Conservation (phyloP, 176 grass and related monocot species). For the Leersia perrieri region DNA sequence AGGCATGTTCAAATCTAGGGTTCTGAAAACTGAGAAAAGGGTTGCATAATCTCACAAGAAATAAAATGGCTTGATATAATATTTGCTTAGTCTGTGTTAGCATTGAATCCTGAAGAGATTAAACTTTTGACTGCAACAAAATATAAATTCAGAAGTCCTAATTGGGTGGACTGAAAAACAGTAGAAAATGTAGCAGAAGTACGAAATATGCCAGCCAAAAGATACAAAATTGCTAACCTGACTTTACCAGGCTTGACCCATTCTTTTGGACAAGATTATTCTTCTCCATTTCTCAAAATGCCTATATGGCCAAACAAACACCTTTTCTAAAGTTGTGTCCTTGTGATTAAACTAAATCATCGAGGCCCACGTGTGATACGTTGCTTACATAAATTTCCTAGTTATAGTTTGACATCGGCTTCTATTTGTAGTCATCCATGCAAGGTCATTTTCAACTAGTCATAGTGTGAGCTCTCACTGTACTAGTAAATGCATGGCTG, state of each 20-base stretch:
- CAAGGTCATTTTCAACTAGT: constrained; percentile 33
- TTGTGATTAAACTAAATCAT: constrained; percentile 22
- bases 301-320: constrained; percentile 16
- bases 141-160: not conserved
- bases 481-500: constrained; percentile 46
- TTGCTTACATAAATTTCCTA: not conserved
- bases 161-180: not conserved
- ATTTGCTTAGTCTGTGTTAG: not conserved
- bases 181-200: not conserved
- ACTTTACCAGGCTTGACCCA: not conserved
- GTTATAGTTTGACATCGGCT: constrained; percentile 1
- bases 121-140: constrained; percentile 8
- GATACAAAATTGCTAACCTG: not conserved
- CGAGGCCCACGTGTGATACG: not conserved
- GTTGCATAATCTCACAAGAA: not conserved
- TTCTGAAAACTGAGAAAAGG: not conserved
- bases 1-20: not conserved
- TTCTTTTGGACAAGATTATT: constrained; percentile 11
- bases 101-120: not conserved
- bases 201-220: not conserved
- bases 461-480: constrained; percentile 31
- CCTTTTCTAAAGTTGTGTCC: not conserved
- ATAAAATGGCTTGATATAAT: not conserved
- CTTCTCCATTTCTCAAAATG: not conserved
- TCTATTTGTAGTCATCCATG: constrained; percentile 38